Percentiles rank a stretch among this genome's conserved stretches.
Evolutionary conservation across 2,329 filamentous ascomycete genomes (phyloP).

Genomic region (Colletotrichum spaethianum): DNA sequence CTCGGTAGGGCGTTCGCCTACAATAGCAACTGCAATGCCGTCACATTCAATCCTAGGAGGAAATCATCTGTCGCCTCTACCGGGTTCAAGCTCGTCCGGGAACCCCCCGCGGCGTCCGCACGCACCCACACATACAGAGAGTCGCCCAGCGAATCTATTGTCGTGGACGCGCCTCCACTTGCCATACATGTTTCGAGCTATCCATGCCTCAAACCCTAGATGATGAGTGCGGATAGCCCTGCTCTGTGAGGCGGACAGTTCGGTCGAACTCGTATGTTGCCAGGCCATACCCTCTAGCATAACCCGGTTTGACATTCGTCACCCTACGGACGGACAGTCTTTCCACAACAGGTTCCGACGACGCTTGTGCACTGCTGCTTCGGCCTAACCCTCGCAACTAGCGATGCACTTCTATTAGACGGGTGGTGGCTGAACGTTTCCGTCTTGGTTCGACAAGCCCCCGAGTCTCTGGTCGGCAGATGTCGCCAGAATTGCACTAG

Average conservation of each 20-base stretch:
- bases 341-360: conserved; percentile 23
- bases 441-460: conserved; percentile 10
- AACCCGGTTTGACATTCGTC: conserved; percentile 10
- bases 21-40: neutral
- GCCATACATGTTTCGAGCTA: conserved; percentile 36
- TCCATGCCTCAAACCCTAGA: conserved; percentile 32
- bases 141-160: conserved; percentile 15
- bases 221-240: neutral
- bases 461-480: conserved; percentile 27
- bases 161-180: conserved; percentile 18
- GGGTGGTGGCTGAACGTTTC: conserved; percentile 28
- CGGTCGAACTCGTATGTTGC: conserved; percentile 33
- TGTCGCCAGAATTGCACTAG: conserved; percentile 11
- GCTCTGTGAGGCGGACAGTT: conserved; percentile 26
- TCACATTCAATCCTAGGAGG: neutral
- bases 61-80: conserved; percentile 8
- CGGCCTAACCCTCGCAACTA: conserved; percentile 15
- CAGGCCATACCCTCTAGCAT: conserved; percentile 16
- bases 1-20: neutral
- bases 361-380: conserved; percentile 24
- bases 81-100: conserved; percentile 23
- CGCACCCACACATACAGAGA: conserved; percentile 6
- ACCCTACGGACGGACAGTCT: conserved; percentile 3
- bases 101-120: conserved; percentile 17
- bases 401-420: conserved; percentile 11